phyloP scores from a whole-genome alignment of 345 rosid genomes.

The Citrus mangshanensis region DNA sequence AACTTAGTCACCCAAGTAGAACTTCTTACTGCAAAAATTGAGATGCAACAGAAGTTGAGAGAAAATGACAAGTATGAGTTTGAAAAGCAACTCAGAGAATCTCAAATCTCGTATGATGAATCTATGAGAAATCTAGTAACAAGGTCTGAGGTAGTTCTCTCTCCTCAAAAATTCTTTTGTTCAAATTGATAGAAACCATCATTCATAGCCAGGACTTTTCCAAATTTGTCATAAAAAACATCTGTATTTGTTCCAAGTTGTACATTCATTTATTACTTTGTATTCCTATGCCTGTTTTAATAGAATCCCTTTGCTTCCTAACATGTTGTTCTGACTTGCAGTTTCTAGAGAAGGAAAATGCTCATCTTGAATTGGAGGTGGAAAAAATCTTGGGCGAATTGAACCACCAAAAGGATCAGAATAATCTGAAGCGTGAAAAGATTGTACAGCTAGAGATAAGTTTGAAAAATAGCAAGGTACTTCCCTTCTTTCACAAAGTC shows the following conservation, averaged over 20 bases:
- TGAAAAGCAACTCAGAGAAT: constrained; percentile 53
- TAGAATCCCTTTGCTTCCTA: not conserved
- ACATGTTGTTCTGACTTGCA: constrained; percentile 26
- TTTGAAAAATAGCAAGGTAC: constrained; percentile 58
- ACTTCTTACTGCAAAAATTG: constrained; percentile 76
- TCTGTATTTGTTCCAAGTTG: not conserved
- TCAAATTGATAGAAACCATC: not conserved
- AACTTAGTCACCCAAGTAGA: constrained; percentile 51
- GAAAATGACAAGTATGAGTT: constrained; percentile 47
- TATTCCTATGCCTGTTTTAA: constrained; percentile 9
- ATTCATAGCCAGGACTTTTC: not conserved
- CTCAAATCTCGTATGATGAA: constrained; percentile 42
- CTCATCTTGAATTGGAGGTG: constrained; percentile 45
- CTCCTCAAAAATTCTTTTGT: constrained; percentile 23
- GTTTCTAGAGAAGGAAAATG: constrained; percentile 77
- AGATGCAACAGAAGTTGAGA: constrained; percentile 74
- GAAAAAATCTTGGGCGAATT: constrained; percentile 48
- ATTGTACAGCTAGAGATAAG: constrained; percentile 48
- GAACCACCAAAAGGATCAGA: constrained; percentile 57
- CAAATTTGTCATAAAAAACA: not conserved
- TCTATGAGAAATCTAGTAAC: constrained; percentile 45
- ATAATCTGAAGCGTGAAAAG: constrained; percentile 42
- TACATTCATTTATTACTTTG: not conserved
- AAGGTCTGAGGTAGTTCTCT: constrained; percentile 74
- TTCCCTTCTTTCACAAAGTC: not conserved